Evolutionary conservation across 1,139 yeast species (phyloP).

Genomic region (Kodamaea arcana): DNA sequence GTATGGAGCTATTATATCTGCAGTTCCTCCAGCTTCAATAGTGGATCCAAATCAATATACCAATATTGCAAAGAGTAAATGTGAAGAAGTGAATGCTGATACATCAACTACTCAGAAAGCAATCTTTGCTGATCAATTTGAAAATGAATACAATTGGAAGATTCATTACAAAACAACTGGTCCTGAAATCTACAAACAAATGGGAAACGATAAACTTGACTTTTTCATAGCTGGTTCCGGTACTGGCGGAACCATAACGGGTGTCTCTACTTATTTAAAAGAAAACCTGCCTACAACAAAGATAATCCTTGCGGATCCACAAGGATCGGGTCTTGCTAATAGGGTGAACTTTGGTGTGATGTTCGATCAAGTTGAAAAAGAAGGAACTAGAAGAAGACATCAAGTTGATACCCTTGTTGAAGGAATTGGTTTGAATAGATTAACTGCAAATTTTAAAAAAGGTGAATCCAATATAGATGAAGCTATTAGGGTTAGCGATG

Average conservation of each 20-base stretch:
- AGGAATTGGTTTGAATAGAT: constrained; percentile 86
- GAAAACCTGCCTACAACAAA: constrained; percentile 33
- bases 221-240: constrained; percentile 78
- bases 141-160: constrained; percentile 86
- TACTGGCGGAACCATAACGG: constrained; percentile 81
- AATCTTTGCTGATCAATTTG: constrained; percentile 92
- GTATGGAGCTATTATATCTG: constrained; percentile 82
- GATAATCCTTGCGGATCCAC: constrained; percentile 82
- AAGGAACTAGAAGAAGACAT: constrained; percentile 90
- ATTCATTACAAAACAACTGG: constrained; percentile 82
- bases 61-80: constrained; percentile 73
- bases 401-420: constrained; percentile 95
- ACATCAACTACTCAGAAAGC: constrained; percentile 44
- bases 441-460: constrained; percentile 73
- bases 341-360: constrained; percentile 85
- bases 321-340: constrained; percentile 87
- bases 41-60: constrained; percentile 93
- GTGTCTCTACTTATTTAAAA: constrained; percentile 73
- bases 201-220: constrained; percentile 55
- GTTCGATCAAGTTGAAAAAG: constrained; percentile 85
- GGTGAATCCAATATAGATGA: constrained; percentile 74
- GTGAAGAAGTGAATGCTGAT: constrained; percentile 48
- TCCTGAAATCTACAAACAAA: constrained; percentile 79
- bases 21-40: constrained; percentile 91
- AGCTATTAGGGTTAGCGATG: constrained; percentile 74